Percentiles rank a stretch among this genome's conserved stretches.
Evolutionary conservation across 257 asterid genomes (phyloP).

Genomic region (Lavandula angustifolia): DNA sequence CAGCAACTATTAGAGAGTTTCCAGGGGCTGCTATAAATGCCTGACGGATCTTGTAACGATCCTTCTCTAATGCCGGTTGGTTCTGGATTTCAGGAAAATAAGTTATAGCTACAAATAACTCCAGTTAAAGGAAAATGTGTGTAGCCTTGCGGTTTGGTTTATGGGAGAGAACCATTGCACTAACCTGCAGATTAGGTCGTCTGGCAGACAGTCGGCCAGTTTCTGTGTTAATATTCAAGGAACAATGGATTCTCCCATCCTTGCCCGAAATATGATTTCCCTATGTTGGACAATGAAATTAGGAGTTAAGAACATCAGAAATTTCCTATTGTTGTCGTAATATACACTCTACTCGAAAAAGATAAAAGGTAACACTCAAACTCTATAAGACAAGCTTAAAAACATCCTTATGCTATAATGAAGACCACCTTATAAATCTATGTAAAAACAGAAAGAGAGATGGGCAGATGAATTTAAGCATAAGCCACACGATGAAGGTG

Average conservation of each 20-base stretch:
- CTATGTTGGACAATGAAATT: conserved; percentile 46
- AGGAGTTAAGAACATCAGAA: conserved; percentile 7
- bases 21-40: conserved; percentile 93
- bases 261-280: conserved; percentile 78
- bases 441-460: conserved; percentile 4
- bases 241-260: conserved; percentile 89
- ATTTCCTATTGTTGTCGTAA: not conserved
- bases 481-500: conserved; percentile 9
- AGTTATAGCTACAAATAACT: conserved; percentile 18
- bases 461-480: not conserved
- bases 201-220: conserved; percentile 98
- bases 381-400: conserved; percentile 14
- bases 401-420: conserved; percentile 19
- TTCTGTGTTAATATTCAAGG: conserved; percentile 95
- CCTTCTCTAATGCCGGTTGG: conserved; percentile 98
- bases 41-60: conserved; percentile 93
- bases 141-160: not conserved
- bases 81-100: conserved; percentile 52
- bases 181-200: conserved; percentile 98
- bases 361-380: not conserved
- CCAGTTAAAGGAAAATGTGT: not conserved
- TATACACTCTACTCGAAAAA: conserved; percentile 13
- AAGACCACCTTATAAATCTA: not conserved
- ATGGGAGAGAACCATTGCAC: conserved; percentile 15
- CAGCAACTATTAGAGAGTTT: conserved; percentile 89